Base-by-base conservation (phyloP, 768 basidiomycete genomes). In the Podaxis carcinomalis region DNA sequence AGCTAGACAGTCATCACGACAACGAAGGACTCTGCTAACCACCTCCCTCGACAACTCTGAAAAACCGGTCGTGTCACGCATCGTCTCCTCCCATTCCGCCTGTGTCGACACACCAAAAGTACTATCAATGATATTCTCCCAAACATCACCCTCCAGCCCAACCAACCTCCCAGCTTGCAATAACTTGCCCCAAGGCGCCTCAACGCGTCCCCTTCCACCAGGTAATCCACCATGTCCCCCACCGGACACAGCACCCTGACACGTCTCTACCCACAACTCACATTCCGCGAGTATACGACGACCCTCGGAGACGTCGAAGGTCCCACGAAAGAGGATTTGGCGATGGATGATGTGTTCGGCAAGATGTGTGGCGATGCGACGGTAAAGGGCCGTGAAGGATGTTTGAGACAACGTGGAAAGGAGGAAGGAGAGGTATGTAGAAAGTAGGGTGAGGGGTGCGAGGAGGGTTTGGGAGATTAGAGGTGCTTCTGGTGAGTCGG, bases 261-360 rank as follows among this genome's bases (percentile, higher is more conserved):
- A 91, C 5, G 90, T 89, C 73, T 92, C 89, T 4, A 88, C 80
- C 94, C 95, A 94, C 51, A 93, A 79, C 68, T 87, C 82, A 76
- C 84, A 86, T 72, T 98, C 95, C 0, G 82, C 81, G 21, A 77
- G 77, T 21, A 96, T 79, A 21, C 76, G 74, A 61, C 78, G 80
- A 4, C 88, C 91, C 57, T 92, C 88, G 6, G 71, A 68, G 2
- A 80, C 71, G 35, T 81, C 78, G 59, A 95, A 81, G 62, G 83
- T 83, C 0, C 92, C 88, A 46, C 92, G 86, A 68, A 90, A 91
- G 40, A 89, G 71, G 57, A 97, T 85, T 61, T 89, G 85, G 13
- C 95, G 89, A 64, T 95, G 92, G 19, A 91, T 75, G 56, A 98
- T 86, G 69, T 95, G 86, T 52, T 89, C 85, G 0, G 89, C 79